Base-by-base conservation (phyloP, 2,329 filamentous ascomycete genomes). In the Ascochyta koolunga region DNA sequence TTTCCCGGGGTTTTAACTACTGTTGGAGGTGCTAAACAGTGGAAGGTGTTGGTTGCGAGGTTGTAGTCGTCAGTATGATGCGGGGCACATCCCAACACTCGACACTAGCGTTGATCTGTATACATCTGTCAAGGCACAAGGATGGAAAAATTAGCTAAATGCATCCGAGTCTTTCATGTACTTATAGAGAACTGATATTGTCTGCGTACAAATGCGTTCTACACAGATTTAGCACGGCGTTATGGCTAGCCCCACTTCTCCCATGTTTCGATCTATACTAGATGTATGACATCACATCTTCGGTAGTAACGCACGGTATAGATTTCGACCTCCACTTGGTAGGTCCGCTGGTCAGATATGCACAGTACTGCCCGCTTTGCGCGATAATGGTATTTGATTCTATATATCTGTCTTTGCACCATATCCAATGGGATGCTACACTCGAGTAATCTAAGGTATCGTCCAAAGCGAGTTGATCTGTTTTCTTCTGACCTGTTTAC, bases 381-480 rank as follows among this genome's bases (percentile, higher is more conserved):
- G 33, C 4, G 24, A 32, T 5, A 32, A 24, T 11, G 25, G 8
- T 32, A 25, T 21, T 24, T 29, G 24, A 43, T 16, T 39, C 16
- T 49, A 36, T 37, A 33, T 15, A 38, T n/a, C 38, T 2, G 16
- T 8, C 32, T 16, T 19, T 45, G 39, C 32, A 21, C 21, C 13
- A 35, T 5, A 9, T 22, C 36, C 29, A 7, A 41, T 6, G 10
- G 24, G 15, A 27, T 27, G 22, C 24, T 45, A 31, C 21, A 3
- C 11, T 29, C 21, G 25, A 33, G 13, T n/a, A 40, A 44, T 58
- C 55, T 61, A 64, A 54, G 60, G 62, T 61, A 80, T 78, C 54
- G 69, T 78, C 88, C 87, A 90, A 58, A 83, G 77, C 60, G 81
- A 77, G 75, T 90, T 84, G 65, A 89, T 88, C 66, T 89, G 86